phyloP scores from a whole-genome alignment of 805 yeast genomes.

The Lachancea dasiensis region DNA sequence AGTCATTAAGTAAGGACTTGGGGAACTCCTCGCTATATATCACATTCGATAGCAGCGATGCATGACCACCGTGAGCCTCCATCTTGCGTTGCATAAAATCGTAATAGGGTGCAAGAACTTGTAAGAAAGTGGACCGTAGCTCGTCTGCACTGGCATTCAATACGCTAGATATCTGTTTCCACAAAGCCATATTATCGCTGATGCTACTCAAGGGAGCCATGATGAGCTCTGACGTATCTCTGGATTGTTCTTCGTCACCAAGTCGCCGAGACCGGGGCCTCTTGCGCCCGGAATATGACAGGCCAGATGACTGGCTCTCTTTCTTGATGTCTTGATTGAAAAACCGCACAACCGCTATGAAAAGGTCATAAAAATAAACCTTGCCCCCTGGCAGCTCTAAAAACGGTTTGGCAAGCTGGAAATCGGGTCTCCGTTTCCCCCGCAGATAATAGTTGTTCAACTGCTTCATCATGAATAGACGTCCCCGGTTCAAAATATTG shows the following conservation, averaged over 20 bases:
- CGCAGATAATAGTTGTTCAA: conserved; percentile 51
- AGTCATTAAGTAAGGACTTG: conserved; percentile 30
- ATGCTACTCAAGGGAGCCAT: conserved; percentile 9
- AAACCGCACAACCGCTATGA: conserved; percentile 31
- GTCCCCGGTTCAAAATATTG: conserved; percentile 54
- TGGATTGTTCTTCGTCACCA: conserved; percentile 5
- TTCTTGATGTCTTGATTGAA: conserved; percentile 8
- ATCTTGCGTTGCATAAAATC: conserved; percentile 23
- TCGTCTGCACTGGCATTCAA: conserved; percentile 11
- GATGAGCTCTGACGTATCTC: conserved; percentile 9
- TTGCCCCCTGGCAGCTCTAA: conserved; percentile 10
- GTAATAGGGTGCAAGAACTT: conserved; percentile 31
- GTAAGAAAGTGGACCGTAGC: conserved; percentile 21
- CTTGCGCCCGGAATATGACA: conserved; percentile 3
- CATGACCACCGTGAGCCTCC: conserved; percentile 10
- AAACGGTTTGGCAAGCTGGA: conserved; percentile 5
- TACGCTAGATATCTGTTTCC: conserved; percentile 23
- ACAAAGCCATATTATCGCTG: conserved; percentile 18
- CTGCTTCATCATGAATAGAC: conserved; percentile 57
- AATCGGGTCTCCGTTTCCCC: conserved; percentile 26
- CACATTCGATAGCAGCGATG: conserved; percentile 17
- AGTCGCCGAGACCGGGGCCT: conserved; percentile 6
- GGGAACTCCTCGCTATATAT: conserved; percentile 26
- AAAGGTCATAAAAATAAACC: conserved; percentile 35
- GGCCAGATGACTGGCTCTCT: too few relatives aligned